phyloP scores from a whole-genome alignment of 2,329 filamentous ascomycete genomes.

The Nemania sp. region DNA sequence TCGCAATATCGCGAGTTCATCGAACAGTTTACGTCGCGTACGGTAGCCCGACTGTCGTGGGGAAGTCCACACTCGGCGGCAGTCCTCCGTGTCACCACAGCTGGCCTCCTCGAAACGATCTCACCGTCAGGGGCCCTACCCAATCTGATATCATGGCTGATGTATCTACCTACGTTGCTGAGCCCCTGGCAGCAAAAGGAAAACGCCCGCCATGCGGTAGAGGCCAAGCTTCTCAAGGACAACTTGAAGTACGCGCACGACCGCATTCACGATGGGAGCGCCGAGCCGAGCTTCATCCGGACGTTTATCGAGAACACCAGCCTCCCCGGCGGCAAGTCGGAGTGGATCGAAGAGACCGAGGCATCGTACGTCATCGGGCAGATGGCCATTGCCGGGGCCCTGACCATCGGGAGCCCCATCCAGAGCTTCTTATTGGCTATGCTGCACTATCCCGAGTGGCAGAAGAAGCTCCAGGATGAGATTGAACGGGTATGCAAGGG shows the following conservation, averaged over 20 bases:
- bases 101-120: slow-evolving; percentile 52
- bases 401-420: slow-evolving; percentile 51
- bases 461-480: slow-evolving; percentile 51
- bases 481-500: slow-evolving; percentile 50
- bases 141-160: slow-evolving; percentile 47
- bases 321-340: slow-evolving; percentile 29
- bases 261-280: slow-evolving; percentile 39
- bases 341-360: slow-evolving; percentile 43
- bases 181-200: slow-evolving; percentile 54
- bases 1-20: slow-evolving; percentile 51
- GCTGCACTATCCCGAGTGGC: slow-evolving; percentile 47
- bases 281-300: slow-evolving; percentile 48
- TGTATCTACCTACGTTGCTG: slow-evolving; percentile 45
- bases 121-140: slow-evolving; percentile 51
- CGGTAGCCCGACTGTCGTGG: slow-evolving; percentile 52
- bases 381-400: slow-evolving; percentile 53
- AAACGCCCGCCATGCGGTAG: slow-evolving; percentile 45
- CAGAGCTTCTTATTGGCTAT: slow-evolving; percentile 49
- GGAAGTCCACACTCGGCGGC: slow-evolving; percentile 48
- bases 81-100: slow-evolving; percentile 50
- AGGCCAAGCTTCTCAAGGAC: slow-evolving; percentile 45
- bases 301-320: slow-evolving; percentile 45
- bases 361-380: slow-evolving; percentile 52
- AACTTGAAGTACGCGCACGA: slow-evolving; percentile 46
- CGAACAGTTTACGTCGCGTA: slow-evolving; percentile 53